Percentiles rank a stretch among this genome's conserved stretches.
Conservation (phyloP, 257 asterid species). For the Solanum arcanum region DNA sequence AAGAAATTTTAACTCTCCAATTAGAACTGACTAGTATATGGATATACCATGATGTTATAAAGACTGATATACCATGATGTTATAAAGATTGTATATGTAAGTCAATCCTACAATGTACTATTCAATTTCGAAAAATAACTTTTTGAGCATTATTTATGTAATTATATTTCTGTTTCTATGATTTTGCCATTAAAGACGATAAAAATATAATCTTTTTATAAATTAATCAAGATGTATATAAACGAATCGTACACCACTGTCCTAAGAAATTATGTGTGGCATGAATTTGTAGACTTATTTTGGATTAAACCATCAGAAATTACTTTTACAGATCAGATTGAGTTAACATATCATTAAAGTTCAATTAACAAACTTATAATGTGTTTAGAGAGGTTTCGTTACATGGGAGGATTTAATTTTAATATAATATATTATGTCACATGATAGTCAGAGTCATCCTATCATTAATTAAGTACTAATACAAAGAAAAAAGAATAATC, state of each 20-base stretch:
- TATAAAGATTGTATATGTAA: background rate
- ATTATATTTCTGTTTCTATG: background rate
- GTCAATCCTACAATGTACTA: background rate
- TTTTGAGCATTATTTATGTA: background rate
- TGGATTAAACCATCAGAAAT: background rate
- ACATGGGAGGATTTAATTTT: background rate
- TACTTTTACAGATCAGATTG: background rate
- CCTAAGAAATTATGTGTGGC: background rate
- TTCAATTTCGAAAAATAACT: background rate
- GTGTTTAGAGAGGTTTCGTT: background rate
- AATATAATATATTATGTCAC: too few species aligned
- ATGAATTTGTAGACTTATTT: background rate
- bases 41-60: background rate
- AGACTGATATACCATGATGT: background rate
- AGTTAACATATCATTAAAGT: background rate
- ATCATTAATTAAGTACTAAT: background rate
- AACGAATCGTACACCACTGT: fast-evolving
- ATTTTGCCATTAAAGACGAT: background rate
- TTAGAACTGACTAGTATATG: background rate
- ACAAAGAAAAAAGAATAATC: background rate
- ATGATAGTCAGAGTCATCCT: background rate
- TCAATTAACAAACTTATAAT: background rate
- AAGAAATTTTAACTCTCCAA: background rate
- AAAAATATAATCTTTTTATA: background rate
- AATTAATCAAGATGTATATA: background rate